Evolutionary conservation across 345 rosid species (phyloP).

Genomic region (Eutrema japonicum): DNA sequence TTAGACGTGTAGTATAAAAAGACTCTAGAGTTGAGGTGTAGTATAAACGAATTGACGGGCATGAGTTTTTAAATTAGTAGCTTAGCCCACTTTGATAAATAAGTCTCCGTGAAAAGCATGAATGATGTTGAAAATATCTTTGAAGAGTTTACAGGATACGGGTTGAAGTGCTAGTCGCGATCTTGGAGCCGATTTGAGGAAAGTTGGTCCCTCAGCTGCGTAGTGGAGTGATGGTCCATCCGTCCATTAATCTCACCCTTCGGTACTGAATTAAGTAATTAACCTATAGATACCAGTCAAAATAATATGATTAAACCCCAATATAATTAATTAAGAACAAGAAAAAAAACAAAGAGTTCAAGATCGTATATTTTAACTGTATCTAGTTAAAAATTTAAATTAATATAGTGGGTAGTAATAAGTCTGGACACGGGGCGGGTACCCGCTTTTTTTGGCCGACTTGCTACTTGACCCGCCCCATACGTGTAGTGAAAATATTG

Average conservation of each 20-base stretch:
- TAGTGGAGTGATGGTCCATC: conserved; percentile 41
- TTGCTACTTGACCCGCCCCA: too few species aligned
- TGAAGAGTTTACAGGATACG: not conserved
- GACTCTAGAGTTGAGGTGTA: too few species aligned
- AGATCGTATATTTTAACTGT: not conserved
- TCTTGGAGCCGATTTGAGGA: conserved; percentile 15
- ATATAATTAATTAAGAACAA: not conserved
- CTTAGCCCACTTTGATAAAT: conserved; percentile 1
- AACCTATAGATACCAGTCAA: conserved; percentile 6
- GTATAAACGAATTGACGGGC: not conserved
- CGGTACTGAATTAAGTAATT: not conserved
- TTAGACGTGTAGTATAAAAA: too few species aligned
- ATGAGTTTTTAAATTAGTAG: not conserved
- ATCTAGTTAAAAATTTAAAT: not conserved
- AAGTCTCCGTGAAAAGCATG: not conserved
- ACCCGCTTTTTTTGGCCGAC: too few species aligned
- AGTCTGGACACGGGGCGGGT: too few species aligned
- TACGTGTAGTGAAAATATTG: too few species aligned
- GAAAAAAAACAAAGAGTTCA: too few species aligned
- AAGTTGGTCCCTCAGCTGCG: conserved; percentile 9
- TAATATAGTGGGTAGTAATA: not conserved
- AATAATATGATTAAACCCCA: not conserved
- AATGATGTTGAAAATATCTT: conserved; percentile 7
- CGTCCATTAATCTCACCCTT: conserved; percentile 8
- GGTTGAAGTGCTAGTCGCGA: conserved; percentile 34